Evolutionary conservation across 2,329 filamentous ascomycete genomes (phyloP), one percentile per base, ranked within the genome.

Genomic region (Fusarium sp.): DNA sequence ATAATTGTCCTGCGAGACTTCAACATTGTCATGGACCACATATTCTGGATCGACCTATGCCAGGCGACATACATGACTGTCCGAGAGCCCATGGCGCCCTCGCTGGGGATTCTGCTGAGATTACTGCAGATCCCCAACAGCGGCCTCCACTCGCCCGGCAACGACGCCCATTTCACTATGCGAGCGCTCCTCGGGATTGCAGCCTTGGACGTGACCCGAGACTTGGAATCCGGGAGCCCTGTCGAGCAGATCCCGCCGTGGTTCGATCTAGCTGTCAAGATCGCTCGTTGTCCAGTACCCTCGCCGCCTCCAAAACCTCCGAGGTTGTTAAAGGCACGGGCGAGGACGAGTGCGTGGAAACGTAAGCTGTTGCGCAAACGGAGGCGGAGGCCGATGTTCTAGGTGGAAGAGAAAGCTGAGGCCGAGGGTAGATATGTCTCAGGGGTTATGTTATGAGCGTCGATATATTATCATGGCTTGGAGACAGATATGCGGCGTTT

Each of bases 111-210:
- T n/a, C 2, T 65, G n/a, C 32, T 65, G 19, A n/a, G 47, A 4
- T 17, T 7, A 4, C 20, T 65, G 13, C 22, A 17, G 4, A 65
- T 67, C 6, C 45, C 37, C 20, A 15, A 48, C 22, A 14, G 22
- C 14, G 32, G 32, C 17, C 49, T 73, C 3, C 67, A 74, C 19
- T 24, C 32, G 4, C 51, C 70, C 17, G 75, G 74, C 2, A 78
- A 77, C 39, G 74, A 77, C 46, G 79, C 82, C 79, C 66, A 72
- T 51, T 77, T 74, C 30, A 56, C 65, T 10, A 59, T 76, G 24
- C 65, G 11, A 68, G 75, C 3, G 46, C 80, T 5, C 81, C 82
- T 5, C 73, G 79, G 52, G 78, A 11, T 58, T 81, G 73, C 77
- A 84, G 8, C 77, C 62, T 37, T 81, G 82, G 49, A 78, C 84